phyloP scores from a whole-genome alignment of 306 rosid genomes.

The Luffa acutangula region DNA sequence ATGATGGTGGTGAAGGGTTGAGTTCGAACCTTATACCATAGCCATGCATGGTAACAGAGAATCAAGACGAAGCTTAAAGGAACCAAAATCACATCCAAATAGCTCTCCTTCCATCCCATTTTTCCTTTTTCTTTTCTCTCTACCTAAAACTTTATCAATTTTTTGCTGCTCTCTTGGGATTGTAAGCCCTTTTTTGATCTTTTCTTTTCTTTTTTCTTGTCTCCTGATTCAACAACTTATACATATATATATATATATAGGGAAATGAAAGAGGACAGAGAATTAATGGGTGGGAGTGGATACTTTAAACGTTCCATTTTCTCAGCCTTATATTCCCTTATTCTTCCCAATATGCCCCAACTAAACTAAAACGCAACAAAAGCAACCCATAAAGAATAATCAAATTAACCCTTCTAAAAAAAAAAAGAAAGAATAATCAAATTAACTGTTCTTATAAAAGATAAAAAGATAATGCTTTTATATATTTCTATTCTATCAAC shows the following conservation, averaged over 20 bases:
- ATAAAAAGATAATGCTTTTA: neutral
- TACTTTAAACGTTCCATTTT: neutral
- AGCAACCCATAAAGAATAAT: neutral
- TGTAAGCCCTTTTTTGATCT: neutral
- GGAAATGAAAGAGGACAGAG: neutral
- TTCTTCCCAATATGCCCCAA: neutral
- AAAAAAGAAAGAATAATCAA: neutral
- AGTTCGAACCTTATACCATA: conserved; percentile 60
- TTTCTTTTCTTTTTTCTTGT: neutral
- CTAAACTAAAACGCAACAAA: neutral
- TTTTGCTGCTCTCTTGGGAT: neutral
- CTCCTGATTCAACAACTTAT: neutral
- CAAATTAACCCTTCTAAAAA: neutral
- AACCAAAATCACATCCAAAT: conserved; percentile 76
- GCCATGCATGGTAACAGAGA: conserved; percentile 55
- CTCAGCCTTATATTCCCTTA: neutral
- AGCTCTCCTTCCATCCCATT: conserved; percentile 83
- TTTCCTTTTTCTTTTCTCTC: neutral
- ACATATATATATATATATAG: neutral
- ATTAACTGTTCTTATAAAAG: neutral
- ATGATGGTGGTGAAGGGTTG: conserved; percentile 60
- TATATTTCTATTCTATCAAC: neutral
- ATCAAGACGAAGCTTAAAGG: conserved; percentile 43
- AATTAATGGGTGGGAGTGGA: neutral
- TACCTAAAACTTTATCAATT: neutral